Evolutionary conservation across 2,329 filamentous ascomycete species (phyloP).

Genomic region (Coniochaeta ligniaria): DNA sequence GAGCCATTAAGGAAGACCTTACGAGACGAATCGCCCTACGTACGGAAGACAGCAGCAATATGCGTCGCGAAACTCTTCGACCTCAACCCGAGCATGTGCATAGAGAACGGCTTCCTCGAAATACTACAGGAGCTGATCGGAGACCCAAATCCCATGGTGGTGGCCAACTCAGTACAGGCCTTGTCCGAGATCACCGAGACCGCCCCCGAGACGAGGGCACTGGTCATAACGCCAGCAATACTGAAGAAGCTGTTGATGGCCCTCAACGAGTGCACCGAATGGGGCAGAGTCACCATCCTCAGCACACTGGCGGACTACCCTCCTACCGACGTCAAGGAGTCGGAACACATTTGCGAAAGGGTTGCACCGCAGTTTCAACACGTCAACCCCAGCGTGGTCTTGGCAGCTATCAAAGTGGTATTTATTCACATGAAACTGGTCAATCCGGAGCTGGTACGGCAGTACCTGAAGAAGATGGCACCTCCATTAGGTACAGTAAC

Average conservation of each 20-base stretch:
- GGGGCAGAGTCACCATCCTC: conserved; percentile 91
- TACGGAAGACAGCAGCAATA: conserved; percentile 95
- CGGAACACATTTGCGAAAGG: conserved; percentile 95
- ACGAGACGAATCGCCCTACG: conserved; percentile 94
- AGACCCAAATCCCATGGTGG: conserved; percentile 98
- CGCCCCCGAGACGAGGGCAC: conserved; percentile 81
- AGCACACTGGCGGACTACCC: conserved; percentile 85
- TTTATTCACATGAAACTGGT: conserved; percentile 92
- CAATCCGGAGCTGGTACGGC: conserved; percentile 68
- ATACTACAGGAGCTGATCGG: conserved; percentile 91
- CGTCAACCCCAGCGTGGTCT: conserved; percentile 91
- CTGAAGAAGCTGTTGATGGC: conserved; percentile 96
- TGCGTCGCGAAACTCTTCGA: conserved; percentile 98
- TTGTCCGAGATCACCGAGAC: conserved; percentile 86
- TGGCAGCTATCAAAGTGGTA: conserved; percentile 96
- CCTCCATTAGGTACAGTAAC: conserved; percentile 71
- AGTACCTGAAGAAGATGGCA: conserved; percentile 97
- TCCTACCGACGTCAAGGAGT: conserved; percentile 83
- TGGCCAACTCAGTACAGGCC: conserved; percentile 93
- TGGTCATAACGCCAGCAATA: conserved; percentile 73
- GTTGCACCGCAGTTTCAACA: conserved; percentile 97
- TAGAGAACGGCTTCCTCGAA: conserved; percentile 95
- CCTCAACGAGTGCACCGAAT: conserved; percentile 96
- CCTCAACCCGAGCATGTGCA: conserved; percentile 82
- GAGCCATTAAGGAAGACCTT: conserved; percentile 93